Evolutionary conservation across 148 eudicot genomes (phyloP), one percentile per base, ranked within the genome.

Genomic region (Spergularia bocconei): DNA sequence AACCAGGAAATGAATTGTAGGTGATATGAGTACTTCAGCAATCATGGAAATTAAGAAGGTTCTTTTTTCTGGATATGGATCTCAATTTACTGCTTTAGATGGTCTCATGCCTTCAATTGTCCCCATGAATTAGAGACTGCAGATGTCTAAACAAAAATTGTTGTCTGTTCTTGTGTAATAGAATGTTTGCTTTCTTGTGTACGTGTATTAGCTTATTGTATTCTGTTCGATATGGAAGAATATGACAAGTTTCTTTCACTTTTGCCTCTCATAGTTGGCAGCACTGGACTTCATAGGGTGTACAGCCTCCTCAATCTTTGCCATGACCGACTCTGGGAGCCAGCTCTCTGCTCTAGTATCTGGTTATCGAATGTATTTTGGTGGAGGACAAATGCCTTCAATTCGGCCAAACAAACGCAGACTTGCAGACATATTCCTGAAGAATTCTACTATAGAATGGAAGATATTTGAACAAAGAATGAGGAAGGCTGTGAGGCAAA

Each of bases 251-350:
- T 63, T 8, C 67, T 65, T n/a, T 55, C 69, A 38, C 57, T 17
- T 51, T 57, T 70, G 63, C 78, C 20, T 74, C 76, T 50, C 72
- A 81, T 82, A 96, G 99, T 70, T 92, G 85, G 99, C 99, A 41
- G 99, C 98, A 61, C 78, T 96, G 75, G 99, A 96, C 86, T 96
- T 88, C 84, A 91, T 96, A 77, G 94, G 82, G 47, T 87, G 97
- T 83, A 89, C 97, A 5, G 98, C 99, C 25, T 78, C 99, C 12
- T 86, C 86, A 67, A 88, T 81, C 13, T 96, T 96, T 79, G 98
- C 99, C 66, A 96, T 96, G 99, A 96, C 99, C 3, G 99, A 96
- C 77, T 91, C 98, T 0, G 99, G 99, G 62, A 96, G 99, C 82
- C 99, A 96, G 79, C 81, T 96, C 25, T 96, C 99, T 21, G 93